phyloP scores from a whole-genome alignment of 2,329 filamentous ascomycete species.

The Fusarium sp. region DNA sequence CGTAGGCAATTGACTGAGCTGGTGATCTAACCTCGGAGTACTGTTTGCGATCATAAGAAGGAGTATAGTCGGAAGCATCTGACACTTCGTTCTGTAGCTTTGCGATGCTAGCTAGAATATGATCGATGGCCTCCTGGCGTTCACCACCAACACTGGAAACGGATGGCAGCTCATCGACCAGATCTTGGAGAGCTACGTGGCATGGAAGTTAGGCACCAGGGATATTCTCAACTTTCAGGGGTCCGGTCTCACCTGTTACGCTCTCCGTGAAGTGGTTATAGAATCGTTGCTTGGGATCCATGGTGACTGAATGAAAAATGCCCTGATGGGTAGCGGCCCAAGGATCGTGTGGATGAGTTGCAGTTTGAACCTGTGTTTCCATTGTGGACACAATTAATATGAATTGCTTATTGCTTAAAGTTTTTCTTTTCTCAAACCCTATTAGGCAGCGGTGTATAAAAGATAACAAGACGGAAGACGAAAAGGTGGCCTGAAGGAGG shows the following conservation, averaged over 20 bases:
- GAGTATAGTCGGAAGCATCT: slow-evolving; percentile 85
- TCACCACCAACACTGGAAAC: slow-evolving; percentile 77
- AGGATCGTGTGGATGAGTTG: slow-evolving; percentile 31
- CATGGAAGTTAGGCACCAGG: slow-evolving; percentile 16
- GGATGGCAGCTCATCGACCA: slow-evolving; percentile 78
- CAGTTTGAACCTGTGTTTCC: slow-evolving; percentile 48
- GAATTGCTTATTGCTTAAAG: slow-evolving; percentile 5
- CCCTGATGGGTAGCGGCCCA: slow-evolving; percentile 46
- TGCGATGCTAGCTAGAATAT: slow-evolving; percentile 84
- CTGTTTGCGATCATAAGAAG: slow-evolving; percentile 89
- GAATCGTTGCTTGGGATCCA: slow-evolving; percentile 80
- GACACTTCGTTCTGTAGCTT: slow-evolving; percentile 87
- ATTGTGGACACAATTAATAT: slow-evolving; percentile 44
- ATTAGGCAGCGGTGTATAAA: slow-evolving; percentile 3
- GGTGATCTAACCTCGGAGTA: slow-evolving; percentile 78
- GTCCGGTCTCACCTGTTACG: slow-evolving; percentile 72
- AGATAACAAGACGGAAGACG: neutral
- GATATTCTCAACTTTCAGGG: neutral
- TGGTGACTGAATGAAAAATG: slow-evolving; percentile 47
- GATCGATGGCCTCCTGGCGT: slow-evolving; percentile 84
- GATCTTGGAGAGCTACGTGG: slow-evolving; percentile 78
- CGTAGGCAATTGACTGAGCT: neutral
- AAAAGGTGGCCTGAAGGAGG: neutral
- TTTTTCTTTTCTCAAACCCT: slow-evolving; percentile 3
- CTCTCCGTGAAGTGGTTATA: slow-evolving; percentile 87